Base-by-base conservation (phyloP, 2,329 filamentous ascomycete species). In the Dothideomycetidae sp. region DNA sequence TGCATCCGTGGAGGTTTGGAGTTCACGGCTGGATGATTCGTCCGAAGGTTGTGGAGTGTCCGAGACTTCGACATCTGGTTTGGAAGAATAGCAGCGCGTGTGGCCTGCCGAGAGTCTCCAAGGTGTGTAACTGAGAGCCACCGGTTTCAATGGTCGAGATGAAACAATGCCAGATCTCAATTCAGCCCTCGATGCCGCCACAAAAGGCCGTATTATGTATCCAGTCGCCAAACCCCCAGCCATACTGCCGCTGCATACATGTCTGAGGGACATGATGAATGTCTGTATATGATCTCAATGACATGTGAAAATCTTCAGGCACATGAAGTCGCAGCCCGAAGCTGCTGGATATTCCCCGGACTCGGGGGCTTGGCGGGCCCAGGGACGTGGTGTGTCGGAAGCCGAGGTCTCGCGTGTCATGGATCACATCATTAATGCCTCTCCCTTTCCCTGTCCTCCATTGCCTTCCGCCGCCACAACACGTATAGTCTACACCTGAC, bases 391-490 rank as follows among this genome's bases (percentile, higher is more conserved):
- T 21, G 28, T 34, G 32, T 21, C 32, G 32, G 10, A 14, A 7
- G 21, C 32, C 18, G 32, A 10, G 12, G 32, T 21, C 15, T 13
- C 32, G 17, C 32, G 30, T 37, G 35, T 26, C 35, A 26, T 23
- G 15, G 21, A 14, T n/a, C 33, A 23, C 14, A 21, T 21, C 13
- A 31, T 7, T 5, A 13, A 26, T 26, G 31, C 35, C 35, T 37
- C 35, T 26, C 28, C 28, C 26, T 19, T 36, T 36, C 11, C 13
- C 10, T 34, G 35, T 19, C 29, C 29, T 37, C 35, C 35, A 21
- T 31, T 35, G 21, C 18, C 11, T 14, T 18, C 15, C 19, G 4
- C 35, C 19, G 11, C 35, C 31, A 26, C 35, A 37, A 26, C n/a
- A 31, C 31, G 28, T 37, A 5, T 31, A 21, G 28, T 18, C 35